Evolutionary conservation across 257 asterid species (phyloP).

Genomic region (Rubia yunnanensis): DNA sequence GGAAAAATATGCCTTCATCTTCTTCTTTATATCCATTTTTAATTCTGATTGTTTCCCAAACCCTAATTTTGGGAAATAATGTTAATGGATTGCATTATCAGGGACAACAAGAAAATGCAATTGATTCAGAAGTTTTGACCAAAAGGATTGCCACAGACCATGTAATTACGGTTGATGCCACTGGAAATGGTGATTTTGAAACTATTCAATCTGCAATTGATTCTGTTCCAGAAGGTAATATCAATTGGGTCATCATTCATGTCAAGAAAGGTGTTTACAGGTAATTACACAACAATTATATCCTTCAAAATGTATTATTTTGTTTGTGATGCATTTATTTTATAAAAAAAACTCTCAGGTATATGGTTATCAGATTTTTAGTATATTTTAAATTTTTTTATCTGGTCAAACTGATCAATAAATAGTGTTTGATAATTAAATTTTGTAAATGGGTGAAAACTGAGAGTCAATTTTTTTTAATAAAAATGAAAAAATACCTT

Average conservation of each 20-base stretch:
- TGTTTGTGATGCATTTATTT: too few species aligned
- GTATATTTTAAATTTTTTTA: too few species aligned
- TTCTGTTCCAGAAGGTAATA: conserved; percentile 56
- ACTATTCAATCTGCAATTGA: conserved; percentile 63
- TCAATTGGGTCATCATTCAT: conserved; percentile 57
- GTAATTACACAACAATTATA: conserved; percentile 29
- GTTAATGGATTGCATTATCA: conserved; percentile 30
- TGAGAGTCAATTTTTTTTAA: too few species aligned
- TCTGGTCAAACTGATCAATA: too few species aligned
- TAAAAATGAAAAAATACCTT: too few species aligned
- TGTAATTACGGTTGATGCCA: conserved; percentile 40
- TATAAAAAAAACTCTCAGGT: too few species aligned
- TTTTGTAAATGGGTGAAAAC: too few species aligned
- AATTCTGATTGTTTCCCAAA: conserved; percentile 16
- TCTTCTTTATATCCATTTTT: conserved; percentile 7
- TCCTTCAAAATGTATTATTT: too few species aligned
- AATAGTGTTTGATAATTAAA: too few species aligned
- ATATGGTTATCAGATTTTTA: too few species aligned
- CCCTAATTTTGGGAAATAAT: conserved; percentile 16
- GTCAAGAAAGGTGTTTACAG: conserved; percentile 64
- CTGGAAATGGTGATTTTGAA: conserved; percentile 62
- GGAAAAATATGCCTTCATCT: conserved; percentile 22
- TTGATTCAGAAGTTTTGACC: conserved; percentile 46
- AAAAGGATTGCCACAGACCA: conserved; percentile 27
- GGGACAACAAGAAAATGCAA: conserved; percentile 14